Percentiles rank a stretch among this genome's conserved stretches.
Conservation (phyloP, 257 asterid genomes). For the Ilex aquifolium region DNA sequence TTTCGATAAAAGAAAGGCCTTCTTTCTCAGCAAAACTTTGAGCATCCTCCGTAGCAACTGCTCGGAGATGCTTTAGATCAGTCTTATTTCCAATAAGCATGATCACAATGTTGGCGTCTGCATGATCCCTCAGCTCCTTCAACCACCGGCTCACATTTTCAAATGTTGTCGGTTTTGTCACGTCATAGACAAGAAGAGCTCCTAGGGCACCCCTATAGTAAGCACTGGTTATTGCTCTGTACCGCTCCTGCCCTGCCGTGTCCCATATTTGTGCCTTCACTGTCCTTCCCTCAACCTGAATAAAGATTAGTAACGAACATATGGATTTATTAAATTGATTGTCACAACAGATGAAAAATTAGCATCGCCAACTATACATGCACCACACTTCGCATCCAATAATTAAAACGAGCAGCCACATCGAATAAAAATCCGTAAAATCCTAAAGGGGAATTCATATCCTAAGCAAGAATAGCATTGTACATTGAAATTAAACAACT, state of each 20-base stretch:
- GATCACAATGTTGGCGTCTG: constrained; percentile 82
- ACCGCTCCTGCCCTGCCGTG: constrained; percentile 99
- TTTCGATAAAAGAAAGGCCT: constrained; percentile 82
- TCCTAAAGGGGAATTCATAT: too few relatives aligned
- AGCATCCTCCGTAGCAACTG: constrained; percentile 93
- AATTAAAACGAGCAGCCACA: too few relatives aligned
- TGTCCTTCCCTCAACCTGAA: constrained; percentile 83
- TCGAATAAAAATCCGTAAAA: too few relatives aligned
- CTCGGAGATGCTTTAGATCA: constrained; percentile 86
- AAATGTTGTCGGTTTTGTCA: constrained; percentile 84
- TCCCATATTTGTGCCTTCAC: constrained; percentile 98
- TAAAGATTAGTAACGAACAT: too few relatives aligned
- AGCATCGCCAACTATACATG: too few relatives aligned
- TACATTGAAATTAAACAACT: too few relatives aligned
- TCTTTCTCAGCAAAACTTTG: constrained; percentile 81
- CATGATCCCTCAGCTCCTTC: constrained; percentile 94
- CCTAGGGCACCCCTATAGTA: constrained; percentile 95
- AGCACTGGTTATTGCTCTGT: constrained; percentile 96
- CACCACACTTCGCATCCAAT: too few relatives aligned
- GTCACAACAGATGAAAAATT: too few relatives aligned
- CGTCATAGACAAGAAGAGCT: constrained; percentile 90
- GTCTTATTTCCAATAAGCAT: constrained; percentile 90
- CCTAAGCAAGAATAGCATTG: too few relatives aligned
- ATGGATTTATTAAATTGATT: too few relatives aligned
- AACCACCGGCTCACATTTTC: constrained; percentile 90